Evolutionary conservation across 805 yeast species (phyloP), one percentile per base, ranked within the genome.

Genomic region (Wickerhamiella siamensis): DNA sequence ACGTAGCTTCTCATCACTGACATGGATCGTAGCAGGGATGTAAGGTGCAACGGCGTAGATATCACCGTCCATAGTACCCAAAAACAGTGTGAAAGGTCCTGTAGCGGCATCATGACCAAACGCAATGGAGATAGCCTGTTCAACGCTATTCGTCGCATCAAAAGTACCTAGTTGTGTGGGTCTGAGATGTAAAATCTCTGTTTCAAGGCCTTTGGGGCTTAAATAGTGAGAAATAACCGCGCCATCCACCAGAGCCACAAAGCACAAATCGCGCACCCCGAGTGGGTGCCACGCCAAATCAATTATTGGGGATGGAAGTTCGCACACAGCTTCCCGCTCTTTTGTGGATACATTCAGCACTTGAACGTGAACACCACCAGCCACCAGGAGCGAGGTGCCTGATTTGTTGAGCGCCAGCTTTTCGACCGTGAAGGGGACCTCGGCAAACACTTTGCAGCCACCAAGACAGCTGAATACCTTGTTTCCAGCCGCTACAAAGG

Each of bases 11-110:
- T 51, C 44, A 29, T 54, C 47, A 1, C 66, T 40, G n/a, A 67
- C 62, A 1, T 65, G 55, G 21, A 74, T 49, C 20, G 62, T 56
- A 1, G 55, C 45, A 0, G 87, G 83, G 17, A 72, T 51, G 54
- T 77, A 77, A n/a, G 91, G 91, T 47, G 70, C 74, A 3, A 80
- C 59, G 1, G 70, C 62, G 51, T 69, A 77, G 1, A 81, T 45
- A 47, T 79, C 82, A 12, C 79, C 75, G 41, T 74, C 79, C 8
- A 60, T 53, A 8, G 69, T 69, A 40, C 75, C 50, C 6, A 77
- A 53, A 50, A 70, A 75, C 17, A 80, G 58, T 0, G 81, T 68
- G 40, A 79, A 51, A 2, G 67, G 65, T 10, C 77, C 78, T 16
- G 56, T 47, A 1, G 52, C 49, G 1, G 53, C 54, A 2, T 38